Evolutionary conservation across 495 filamentous ascomycete species (phyloP).

Genomic region (Aspergillus haitiensis): DNA sequence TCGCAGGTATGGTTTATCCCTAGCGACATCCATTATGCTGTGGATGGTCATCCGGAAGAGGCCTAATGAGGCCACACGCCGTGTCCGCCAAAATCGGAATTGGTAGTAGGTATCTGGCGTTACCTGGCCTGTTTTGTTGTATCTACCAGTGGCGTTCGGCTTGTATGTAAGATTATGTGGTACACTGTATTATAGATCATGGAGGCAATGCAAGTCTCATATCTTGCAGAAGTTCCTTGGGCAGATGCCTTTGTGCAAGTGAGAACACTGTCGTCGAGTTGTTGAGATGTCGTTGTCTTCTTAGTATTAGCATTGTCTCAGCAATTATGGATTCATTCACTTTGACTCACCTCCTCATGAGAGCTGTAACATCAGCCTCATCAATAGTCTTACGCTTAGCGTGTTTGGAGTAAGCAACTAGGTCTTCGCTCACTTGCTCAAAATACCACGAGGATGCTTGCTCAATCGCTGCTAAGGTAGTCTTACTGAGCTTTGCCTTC

Average conservation of each 20-base stretch:
- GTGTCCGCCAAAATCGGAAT: slow-evolving; percentile 76
- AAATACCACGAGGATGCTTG: slow-evolving; percentile 87
- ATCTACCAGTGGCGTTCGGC: slow-evolving; percentile 29
- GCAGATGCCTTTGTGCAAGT: slow-evolving; percentile 77
- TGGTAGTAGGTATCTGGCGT: slow-evolving; percentile 54
- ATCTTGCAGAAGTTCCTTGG: slow-evolving; percentile 78
- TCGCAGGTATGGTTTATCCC: slow-evolving; percentile 81
- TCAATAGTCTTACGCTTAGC: slow-evolving; percentile 82
- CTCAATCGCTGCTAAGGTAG: slow-evolving; percentile 70
- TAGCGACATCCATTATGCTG: slow-evolving; percentile 91
- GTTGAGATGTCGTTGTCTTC: slow-evolving; percentile 78
- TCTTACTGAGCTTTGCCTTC: slow-evolving; percentile 67
- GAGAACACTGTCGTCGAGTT: slow-evolving; percentile 74
- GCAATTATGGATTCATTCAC: slow-evolving; percentile 5
- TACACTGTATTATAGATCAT: slow-evolving; percentile 31
- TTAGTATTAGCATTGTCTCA: slow-evolving; percentile 30
- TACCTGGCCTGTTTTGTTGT: slow-evolving; percentile 8
- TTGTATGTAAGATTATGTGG: slow-evolving; percentile 13
- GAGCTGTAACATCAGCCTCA: slow-evolving; percentile 74
- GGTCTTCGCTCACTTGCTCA: slow-evolving; percentile 76
- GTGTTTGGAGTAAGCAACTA: slow-evolving; percentile 77
- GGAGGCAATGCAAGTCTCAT: slow-evolving; percentile 68
- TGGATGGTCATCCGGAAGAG: slow-evolving; percentile 89
- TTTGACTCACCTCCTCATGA: slow-evolving; percentile 69
- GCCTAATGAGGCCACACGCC: slow-evolving; percentile 66